Evolutionary conservation across 257 asterid genomes (phyloP), one percentile per base, ranked within the genome.

Genomic region (Plantago elongata): DNA sequence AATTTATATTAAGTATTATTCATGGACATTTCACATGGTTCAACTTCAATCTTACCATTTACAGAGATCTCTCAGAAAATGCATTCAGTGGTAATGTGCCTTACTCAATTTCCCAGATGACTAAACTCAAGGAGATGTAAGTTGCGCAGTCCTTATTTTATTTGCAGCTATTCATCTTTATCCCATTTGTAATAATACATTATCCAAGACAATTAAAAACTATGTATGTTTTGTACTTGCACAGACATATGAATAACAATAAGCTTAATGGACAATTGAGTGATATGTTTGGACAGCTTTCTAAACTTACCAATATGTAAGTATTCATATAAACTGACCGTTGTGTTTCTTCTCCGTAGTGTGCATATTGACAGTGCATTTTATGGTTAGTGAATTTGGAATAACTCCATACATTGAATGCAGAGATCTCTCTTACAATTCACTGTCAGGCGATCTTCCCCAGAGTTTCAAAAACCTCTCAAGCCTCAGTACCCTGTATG

Each of bases 371-470:
- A 5, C 17, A 18, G 65, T 46, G 11, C 22, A 4, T 61, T 1
- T 30, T 27, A 47, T 51, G 14, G 6, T 13, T 45, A 11, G 38
- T 51, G 9, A 37, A 38, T 16, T 51, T 22, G 13, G 9, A 63
- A 27, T 16, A 18, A 63, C 45, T 62, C 54, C 45, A 15, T 47
- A 13, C 7, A 45, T 54, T 18, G 45, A 22, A 37, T 58, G 48
- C 73, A 84, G 89, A 86, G 92, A 84, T 77, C 69, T 84, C 59
- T 81, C 92, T 57, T 69, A 14, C 60, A 84, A 84, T 66, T 56
- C 75, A 67, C 22, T 84, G 69, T 62, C 84, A 4, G 92, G 85
- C 17, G 54, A 56, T 65, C 69, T 84, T 63, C 88, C 89, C 15
- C 79, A 69, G 60, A 74, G 86, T 60, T 73, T 84, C 48, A 57